Percentiles rank a stretch among this genome's conserved stretches.
Conservation (phyloP, 1,284 basidiomycete species). For the Sporisorium scitamineum region DNA sequence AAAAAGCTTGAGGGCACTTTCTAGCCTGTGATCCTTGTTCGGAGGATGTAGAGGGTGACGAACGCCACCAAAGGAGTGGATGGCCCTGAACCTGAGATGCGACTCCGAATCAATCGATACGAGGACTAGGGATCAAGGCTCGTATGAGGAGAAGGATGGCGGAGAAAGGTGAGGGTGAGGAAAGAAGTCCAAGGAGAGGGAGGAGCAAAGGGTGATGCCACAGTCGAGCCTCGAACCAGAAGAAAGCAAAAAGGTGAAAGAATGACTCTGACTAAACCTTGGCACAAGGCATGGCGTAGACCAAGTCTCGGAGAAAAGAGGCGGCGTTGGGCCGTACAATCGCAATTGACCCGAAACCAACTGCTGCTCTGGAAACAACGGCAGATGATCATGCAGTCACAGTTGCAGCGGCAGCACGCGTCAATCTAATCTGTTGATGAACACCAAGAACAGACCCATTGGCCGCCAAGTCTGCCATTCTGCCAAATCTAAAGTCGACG, state of each 20-base stretch:
- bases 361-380: too few species aligned
- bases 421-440: too few species aligned
- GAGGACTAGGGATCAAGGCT: constrained; percentile 10
- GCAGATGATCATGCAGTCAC: too few species aligned
- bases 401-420: too few species aligned
- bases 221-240: neutral
- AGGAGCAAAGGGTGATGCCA: neutral
- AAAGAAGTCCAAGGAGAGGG: neutral
- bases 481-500: constrained; percentile 1
- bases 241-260: neutral
- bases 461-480: neutral
- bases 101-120: constrained; percentile 19
- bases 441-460: too few species aligned
- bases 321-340: neutral
- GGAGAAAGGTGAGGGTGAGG: constrained; percentile 7
- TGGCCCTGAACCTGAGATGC: constrained; percentile 19
- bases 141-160: constrained; percentile 1
- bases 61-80: constrained; percentile 19
- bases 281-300: neutral
- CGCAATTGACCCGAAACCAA: too few species aligned
- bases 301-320: neutral
- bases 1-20: neutral
- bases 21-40: neutral
- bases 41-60: neutral
- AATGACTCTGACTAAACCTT: neutral